phyloP scores from a whole-genome alignment of 2,329 filamentous ascomycete species.

The Penicillium aurantiogriseum region DNA sequence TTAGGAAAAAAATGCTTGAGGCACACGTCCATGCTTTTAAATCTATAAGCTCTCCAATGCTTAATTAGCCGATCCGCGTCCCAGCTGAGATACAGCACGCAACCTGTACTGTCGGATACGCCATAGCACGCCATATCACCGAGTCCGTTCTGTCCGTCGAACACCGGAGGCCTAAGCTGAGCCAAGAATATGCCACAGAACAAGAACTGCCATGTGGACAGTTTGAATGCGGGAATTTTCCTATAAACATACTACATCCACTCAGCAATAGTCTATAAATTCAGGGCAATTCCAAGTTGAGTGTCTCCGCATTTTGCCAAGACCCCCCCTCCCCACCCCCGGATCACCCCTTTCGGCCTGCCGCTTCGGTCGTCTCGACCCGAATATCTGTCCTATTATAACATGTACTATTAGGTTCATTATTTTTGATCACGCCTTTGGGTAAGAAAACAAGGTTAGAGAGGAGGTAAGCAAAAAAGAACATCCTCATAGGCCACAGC shows the following conservation, averaged over 20 bases:
- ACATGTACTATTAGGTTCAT: background rate
- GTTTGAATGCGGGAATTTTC: background rate
- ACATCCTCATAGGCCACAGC: background rate
- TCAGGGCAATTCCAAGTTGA: background rate
- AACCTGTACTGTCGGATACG: constrained; percentile 19
- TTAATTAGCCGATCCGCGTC: background rate
- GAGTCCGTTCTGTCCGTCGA: background rate
- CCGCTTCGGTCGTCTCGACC: constrained; percentile 23
- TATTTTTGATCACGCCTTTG: background rate
- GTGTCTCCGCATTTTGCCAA: constrained; percentile 10
- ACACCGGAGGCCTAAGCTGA: background rate
- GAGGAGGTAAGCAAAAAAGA: background rate
- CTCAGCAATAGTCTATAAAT: background rate
- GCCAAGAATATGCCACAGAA: background rate
- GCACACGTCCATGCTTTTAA: constrained; percentile 5
- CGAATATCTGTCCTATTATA: background rate
- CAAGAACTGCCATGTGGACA: background rate
- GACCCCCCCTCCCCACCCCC: background rate
- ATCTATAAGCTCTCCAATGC: background rate
- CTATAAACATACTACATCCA: background rate
- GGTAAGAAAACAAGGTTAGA: background rate
- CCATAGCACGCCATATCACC: constrained; percentile 25
- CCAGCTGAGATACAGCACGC: constrained; percentile 13
- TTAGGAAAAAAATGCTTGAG: background rate
- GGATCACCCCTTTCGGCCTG: constrained; percentile 6